Percentiles rank a stretch among this genome's conserved stretches.
Conservation (phyloP, 225 moss, liverwort and hornwort genomes). For the Physcomitrium patens region DNA sequence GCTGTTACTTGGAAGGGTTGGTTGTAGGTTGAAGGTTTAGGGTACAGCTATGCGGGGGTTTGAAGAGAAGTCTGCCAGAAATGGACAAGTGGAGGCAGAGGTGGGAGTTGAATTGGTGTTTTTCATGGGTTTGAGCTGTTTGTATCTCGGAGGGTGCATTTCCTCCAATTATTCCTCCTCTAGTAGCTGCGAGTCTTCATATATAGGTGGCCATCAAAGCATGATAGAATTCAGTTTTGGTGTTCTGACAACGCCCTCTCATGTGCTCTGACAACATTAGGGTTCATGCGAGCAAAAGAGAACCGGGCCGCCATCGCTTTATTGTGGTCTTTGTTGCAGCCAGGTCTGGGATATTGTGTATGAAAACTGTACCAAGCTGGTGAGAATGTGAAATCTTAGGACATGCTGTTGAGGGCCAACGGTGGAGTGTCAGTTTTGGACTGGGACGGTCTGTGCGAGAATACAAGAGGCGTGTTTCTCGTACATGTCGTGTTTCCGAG, state of each 20-base stretch:
- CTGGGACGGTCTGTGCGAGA: conserved; percentile 18
- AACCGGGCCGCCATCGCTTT: not conserved
- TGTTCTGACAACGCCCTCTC: not conserved
- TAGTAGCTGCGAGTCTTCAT: not conserved
- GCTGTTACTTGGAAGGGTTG: no score
- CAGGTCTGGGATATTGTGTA: no score
- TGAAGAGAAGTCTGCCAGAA: not conserved
- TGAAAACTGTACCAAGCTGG: not conserved
- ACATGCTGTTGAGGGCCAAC: not conserved
- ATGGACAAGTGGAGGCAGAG: not conserved
- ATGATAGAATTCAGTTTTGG: not conserved
- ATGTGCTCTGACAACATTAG: not conserved
- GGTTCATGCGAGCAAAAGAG: not conserved
- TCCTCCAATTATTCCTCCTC: not conserved
- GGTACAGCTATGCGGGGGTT: not conserved
- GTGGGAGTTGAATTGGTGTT: not conserved
- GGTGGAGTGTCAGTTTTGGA: not conserved
- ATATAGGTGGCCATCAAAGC: not conserved
- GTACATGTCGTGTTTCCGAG: conserved; percentile 4
- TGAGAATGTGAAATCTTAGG: not conserved
- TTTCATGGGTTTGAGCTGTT: not conserved
- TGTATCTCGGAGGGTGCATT: not conserved
- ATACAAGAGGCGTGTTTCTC: conserved; percentile 1
- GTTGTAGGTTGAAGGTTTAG: no score
- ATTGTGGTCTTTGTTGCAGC: not conserved